Evolutionary conservation across 1,139 yeast genomes (phyloP).

Genomic region (Debaryomyces fabryi): DNA sequence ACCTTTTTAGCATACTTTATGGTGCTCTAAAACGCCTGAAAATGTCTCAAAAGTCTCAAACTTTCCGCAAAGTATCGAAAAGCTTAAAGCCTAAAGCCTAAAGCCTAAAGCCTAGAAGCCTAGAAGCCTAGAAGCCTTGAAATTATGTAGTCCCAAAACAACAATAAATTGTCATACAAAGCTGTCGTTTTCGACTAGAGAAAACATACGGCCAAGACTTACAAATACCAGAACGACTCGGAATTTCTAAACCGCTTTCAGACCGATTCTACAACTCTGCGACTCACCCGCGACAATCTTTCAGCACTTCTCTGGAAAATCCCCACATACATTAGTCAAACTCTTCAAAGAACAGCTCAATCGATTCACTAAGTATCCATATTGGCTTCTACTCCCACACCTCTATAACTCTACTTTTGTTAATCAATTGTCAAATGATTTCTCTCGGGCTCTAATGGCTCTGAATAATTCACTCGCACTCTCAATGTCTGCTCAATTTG

Average conservation of each 20-base stretch:
- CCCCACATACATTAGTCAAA: not conserved
- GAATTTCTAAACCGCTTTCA: not conserved
- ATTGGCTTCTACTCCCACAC: not conserved
- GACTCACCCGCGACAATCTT: not conserved
- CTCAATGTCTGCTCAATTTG: not conserved
- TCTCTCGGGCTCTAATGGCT: not conserved
- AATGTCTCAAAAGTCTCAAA: not conserved
- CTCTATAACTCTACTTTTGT: not conserved
- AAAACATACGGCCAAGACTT: not conserved
- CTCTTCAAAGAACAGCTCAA: not conserved
- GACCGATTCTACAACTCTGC: not conserved
- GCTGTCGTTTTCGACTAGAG: not conserved
- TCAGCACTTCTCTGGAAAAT: not conserved
- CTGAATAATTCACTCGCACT: not conserved
- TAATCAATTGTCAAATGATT: not conserved
- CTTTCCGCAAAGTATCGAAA: too few relatives aligned
- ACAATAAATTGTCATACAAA: not conserved
- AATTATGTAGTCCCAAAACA: not conserved
- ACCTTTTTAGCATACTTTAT: not conserved
- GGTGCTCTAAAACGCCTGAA: not conserved
- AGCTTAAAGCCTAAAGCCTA: too few relatives aligned
- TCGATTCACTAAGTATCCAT: not conserved
- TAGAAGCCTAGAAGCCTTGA: not conserved
- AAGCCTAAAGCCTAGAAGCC: not conserved
- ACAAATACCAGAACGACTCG: not conserved